Evolutionary conservation across 2,329 filamentous ascomycete species (phyloP), one percentile per base, ranked within the genome.

Genomic region (Parasarocladium wereldwijsianum): DNA sequence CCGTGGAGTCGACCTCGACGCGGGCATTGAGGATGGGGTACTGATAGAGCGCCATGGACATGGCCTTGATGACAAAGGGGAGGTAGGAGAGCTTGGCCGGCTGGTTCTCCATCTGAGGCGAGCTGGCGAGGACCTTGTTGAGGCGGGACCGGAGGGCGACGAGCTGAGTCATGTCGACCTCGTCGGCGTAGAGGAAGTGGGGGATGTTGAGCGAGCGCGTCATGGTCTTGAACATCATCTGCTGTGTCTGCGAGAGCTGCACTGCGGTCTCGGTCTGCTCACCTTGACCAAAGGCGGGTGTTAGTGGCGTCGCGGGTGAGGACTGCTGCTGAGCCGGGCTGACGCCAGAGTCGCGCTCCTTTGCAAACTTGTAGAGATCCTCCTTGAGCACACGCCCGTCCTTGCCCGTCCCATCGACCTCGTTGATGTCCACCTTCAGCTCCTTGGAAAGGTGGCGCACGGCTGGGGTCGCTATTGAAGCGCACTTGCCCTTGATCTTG

Each of bases 191-290:
- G 36, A 96, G 71, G 57, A 98, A 94, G 55, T 96, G 90, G 0
- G 90, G 90, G 43, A 94, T 96, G 29, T 57, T 71, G 38, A 98
- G 67, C 3, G 87, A 94, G 34, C 75, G 75, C 10, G 87, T 94
- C 90, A 98, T 98, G 36, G 76, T 70, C 60, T 92, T 94, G 73
- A 93, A 96, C 90, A 98, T 98, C 48, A 84, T 79, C 21, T 70
- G 66, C 57, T 96, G 87, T 10, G 82, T 79, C 21, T 76, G 76
- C 9, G 82, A 82, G 36, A 98, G 62, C 34, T 70, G 60, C 18
- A 77, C 64, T 2, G 63, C 54, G 7, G 74, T 79, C 53, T 96
- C 90, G 32, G 58, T 59, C 50, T 81, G 77, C 26, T 58, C 56
- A 7, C 55, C 43, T 14, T 51, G 41, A 36, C 52, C 40, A 20